Conservation (phyloP, 257 asterid species). For the Solanum clarkiae region DNA sequence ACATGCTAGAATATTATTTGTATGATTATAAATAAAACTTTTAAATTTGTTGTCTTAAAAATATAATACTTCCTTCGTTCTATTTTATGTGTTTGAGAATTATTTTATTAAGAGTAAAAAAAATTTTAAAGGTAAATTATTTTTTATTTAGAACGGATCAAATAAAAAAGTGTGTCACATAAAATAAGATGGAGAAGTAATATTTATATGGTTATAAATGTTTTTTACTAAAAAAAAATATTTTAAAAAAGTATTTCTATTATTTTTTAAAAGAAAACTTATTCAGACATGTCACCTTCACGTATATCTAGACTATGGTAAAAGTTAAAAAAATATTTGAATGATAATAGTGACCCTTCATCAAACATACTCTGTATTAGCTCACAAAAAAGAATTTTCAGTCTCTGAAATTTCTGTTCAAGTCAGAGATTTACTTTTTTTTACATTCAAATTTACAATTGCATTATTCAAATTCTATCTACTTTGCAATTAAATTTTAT, state of each 20-base stretch:
- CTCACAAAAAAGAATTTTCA: constrained; percentile 5
- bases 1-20: neutral
- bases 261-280: too few species aligned
- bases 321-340: neutral
- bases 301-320: neutral
- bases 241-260: too few species aligned
- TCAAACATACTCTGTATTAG: neutral
- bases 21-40: too few species aligned
- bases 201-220: too few species aligned
- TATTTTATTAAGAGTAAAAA: too few species aligned
- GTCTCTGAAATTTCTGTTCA: neutral
- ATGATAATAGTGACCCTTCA: constrained; percentile 11
- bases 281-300: neutral
- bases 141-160: too few species aligned
- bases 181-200: too few species aligned
- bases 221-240: too few species aligned
- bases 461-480: neutral
- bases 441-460: neutral
- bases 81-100: too few species aligned
- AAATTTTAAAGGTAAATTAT: too few species aligned
- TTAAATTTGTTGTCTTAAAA: too few species aligned
- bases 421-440: neutral
- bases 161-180: too few species aligned
- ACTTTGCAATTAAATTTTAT: neutral
- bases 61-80: neutral